Percentiles rank a stretch among this genome's conserved stretches.
Evolutionary conservation across 2,329 filamentous ascomycete genomes (phyloP).

Genomic region (Nakataea oryzae): DNA sequence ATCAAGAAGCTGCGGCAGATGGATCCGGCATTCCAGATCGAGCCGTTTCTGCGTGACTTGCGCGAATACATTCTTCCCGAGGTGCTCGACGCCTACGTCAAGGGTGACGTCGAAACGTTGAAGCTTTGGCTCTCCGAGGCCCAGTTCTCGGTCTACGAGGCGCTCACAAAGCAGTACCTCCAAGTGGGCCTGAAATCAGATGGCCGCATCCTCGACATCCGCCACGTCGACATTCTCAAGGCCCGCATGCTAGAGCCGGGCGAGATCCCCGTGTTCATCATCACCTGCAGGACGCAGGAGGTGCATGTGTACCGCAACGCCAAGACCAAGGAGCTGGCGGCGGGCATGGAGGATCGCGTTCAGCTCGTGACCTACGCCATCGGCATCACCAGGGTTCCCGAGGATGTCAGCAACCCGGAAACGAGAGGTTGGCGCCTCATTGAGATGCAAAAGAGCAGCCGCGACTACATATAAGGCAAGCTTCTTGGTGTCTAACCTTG

Average conservation of each 20-base stretch:
- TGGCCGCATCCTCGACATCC: conserved; percentile 88
- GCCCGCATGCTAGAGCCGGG: conserved; percentile 75
- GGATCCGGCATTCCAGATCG: conserved; percentile 89
- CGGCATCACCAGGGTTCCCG: conserved; percentile 83
- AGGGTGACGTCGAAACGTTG: conserved; percentile 81
- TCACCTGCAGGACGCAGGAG: conserved; percentile 93
- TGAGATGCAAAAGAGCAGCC: conserved; percentile 95
- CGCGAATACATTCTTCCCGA: conserved; percentile 97
- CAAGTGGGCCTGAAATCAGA: conserved; percentile 89
- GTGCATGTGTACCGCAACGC: conserved; percentile 93
- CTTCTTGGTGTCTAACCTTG: not conserved
- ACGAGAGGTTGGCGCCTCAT: conserved; percentile 95
- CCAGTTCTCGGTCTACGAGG: conserved; percentile 93
- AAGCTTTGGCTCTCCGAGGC: conserved; percentile 95
- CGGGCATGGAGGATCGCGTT: conserved; percentile 97
- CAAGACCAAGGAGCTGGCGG: conserved; percentile 80
- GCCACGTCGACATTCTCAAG: conserved; percentile 79
- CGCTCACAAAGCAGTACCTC: conserved; percentile 93
- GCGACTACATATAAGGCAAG: conserved; percentile 58
- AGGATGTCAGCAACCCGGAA: conserved; percentile 95
- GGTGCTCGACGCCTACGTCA: conserved; percentile 95
- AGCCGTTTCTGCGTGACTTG: conserved; percentile 89
- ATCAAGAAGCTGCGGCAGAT: conserved; percentile 97
- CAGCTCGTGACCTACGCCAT: conserved; percentile 98
- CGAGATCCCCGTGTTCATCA: conserved; percentile 90